Percentiles rank a stretch among this genome's conserved stretches.
phyloP scores from a whole-genome alignment of 2,329 filamentous ascomycete genomes.

The Arachnomyces sp. region DNA sequence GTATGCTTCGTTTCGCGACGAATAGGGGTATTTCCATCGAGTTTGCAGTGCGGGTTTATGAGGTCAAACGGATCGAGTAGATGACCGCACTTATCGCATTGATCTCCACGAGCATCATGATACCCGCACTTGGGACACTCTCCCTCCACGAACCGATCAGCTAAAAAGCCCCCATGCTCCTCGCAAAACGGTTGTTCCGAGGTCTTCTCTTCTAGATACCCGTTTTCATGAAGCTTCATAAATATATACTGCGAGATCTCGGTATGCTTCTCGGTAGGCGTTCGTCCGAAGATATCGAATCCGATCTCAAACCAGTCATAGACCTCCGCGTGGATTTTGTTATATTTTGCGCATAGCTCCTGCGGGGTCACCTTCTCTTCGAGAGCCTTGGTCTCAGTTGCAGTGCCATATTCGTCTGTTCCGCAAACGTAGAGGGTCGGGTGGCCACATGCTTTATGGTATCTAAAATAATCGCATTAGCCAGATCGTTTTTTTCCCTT shows the following conservation, averaged over 20 bases:
- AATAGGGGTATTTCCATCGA: constrained; percentile 74
- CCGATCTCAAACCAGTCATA: constrained; percentile 95
- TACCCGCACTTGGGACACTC: constrained; percentile 48
- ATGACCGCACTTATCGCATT: constrained; percentile 66
- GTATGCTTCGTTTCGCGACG: constrained; percentile 80
- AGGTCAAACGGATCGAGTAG: constrained; percentile 61
- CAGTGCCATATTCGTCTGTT: constrained; percentile 90
- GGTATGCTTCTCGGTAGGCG: constrained; percentile 80
- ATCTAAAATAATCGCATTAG: constrained; percentile 6
- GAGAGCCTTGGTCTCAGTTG: constrained; percentile 89
- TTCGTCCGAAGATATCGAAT: constrained; percentile 92
- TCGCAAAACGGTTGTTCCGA: constrained; percentile 89
- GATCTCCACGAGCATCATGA: constrained; percentile 62
- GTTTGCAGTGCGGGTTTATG: constrained; percentile 82
- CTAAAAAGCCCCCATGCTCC: constrained; percentile 49
- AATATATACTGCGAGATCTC: constrained; percentile 92
- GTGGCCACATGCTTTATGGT: constrained; percentile 15
- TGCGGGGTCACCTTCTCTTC: constrained; percentile 76
- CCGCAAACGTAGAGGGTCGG: constrained; percentile 43
- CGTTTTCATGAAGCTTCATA: constrained; percentile 75
- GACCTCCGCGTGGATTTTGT: constrained; percentile 78
- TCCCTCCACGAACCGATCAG: constrained; percentile 41
- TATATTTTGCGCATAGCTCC: constrained; percentile 86
- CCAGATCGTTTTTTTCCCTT: constrained; percentile 1
- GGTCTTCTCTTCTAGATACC: constrained; percentile 75